phyloP scores from a whole-genome alignment of 306 rosid genomes.

The Mucuna pruriens region DNA sequence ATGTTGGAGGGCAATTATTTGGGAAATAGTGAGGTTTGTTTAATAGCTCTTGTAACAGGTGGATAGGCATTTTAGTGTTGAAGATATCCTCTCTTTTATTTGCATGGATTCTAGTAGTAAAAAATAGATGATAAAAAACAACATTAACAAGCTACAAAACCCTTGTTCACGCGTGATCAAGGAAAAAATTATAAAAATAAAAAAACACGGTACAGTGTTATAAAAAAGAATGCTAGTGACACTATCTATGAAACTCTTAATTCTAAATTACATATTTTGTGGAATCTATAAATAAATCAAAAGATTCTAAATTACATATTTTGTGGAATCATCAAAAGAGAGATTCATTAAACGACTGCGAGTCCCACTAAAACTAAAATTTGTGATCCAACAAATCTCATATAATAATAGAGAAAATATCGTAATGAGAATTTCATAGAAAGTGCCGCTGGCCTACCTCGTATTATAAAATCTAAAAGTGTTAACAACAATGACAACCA shows the following conservation, averaged over 20 bases:
- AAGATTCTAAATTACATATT: no score
- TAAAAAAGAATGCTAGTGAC: no score
- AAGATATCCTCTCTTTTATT: background rate
- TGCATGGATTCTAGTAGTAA: background rate
- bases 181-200: background rate
- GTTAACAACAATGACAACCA: background rate
- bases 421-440: no score
- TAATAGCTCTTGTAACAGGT: background rate
- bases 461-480: background rate
- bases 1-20: background rate
- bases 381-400: no score
- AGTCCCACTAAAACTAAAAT: no score
- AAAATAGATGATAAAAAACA: background rate
- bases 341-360: no score
- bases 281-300: no score
- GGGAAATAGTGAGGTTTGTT: background rate
- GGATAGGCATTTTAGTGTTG: background rate
- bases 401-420: no score
- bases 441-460: no score
- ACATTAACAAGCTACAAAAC: background rate
- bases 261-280: no score
- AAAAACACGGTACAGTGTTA: background rate
- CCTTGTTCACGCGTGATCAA: background rate
- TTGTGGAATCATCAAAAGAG: no score
- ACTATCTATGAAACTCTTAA: no score